These are phyloP conservation scores for Eimeria falciformis DNA, from an alignment of 169 alveolate genomes.

Conservation along the genomic window DNA sequence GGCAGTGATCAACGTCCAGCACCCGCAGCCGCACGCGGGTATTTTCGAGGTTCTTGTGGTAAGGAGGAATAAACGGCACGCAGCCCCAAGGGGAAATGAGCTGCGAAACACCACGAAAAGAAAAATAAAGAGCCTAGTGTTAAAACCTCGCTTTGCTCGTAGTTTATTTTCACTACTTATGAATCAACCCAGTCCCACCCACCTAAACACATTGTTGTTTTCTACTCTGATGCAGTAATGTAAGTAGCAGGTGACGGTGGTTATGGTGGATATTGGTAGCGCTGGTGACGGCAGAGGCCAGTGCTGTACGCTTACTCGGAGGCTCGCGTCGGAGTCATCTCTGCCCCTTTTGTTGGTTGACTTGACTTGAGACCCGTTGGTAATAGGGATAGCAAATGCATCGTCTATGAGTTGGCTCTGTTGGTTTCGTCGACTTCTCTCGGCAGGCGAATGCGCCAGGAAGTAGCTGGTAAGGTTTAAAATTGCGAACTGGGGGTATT, in stretches of 20 bases:
- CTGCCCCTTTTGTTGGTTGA: background rate
- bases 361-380: conserved; percentile 29
- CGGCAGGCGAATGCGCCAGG: conserved; percentile 84
- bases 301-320: conserved; percentile 2
- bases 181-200: no score
- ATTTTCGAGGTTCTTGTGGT: conserved; percentile 67
- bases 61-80: conserved; percentile 71
- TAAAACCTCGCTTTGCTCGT: no score
- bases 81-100: conserved; percentile 62
- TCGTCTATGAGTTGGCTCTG: conserved; percentile 21
- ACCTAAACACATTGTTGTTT: no score
- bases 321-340: conserved; percentile 27
- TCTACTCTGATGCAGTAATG: no score
- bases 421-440: conserved; percentile 41
- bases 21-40: conserved; percentile 64
- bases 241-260: no score
- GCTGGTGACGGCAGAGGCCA: background rate
- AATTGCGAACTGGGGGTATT: conserved; percentile 86
- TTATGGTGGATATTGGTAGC: no score
- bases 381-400: conserved; percentile 25
- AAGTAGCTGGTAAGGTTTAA: conserved; percentile 85
- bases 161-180: no score
- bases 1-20: conserved; percentile 69
- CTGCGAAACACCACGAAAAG: background rate
- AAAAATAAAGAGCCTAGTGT: no score